These are phyloP conservation scores for Acanthamoeba royreba DNA, from an alignment of 208 protist species.

Conservation along the genomic window DNA sequence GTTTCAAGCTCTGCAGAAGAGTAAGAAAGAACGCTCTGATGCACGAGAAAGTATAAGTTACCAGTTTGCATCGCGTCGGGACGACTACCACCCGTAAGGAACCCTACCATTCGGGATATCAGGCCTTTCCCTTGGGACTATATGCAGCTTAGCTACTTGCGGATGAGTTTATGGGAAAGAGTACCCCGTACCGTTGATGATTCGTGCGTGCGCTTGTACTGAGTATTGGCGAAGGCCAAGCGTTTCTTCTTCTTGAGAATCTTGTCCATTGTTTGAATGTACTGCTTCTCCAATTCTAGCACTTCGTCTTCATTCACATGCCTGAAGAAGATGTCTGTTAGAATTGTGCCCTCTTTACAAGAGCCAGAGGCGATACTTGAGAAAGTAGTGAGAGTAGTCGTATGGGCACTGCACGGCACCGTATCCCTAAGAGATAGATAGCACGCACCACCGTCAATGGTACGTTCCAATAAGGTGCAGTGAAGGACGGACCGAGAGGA, in stretches of 20 bases:
- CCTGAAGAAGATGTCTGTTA: background rate
- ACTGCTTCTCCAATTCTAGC: constrained; percentile 36
- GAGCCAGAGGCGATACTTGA: background rate
- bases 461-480: background rate
- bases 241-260: constrained; percentile 53
- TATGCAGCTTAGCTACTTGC: too few relatives aligned
- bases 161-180: too few relatives aligned
- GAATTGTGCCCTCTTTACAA: background rate
- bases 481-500: background rate
- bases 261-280: constrained; percentile 40
- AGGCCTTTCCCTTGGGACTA: too few relatives aligned
- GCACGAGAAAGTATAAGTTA: too few relatives aligned
- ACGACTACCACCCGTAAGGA: background rate
- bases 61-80: background rate
- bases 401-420: constrained; percentile 34
- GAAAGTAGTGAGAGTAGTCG: constrained; percentile 20
- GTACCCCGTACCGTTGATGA: background rate
- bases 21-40: background rate
- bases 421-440: background rate
- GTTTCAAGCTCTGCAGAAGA: background rate
- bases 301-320: constrained; percentile 41
- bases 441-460: background rate
- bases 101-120: background rate
- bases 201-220: background rate
- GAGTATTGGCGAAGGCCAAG: background rate